A percentile compares a stretch with the other conserved stretches of the same genome.
phyloP scores from a whole-genome alignment of 495 filamentous ascomycete genomes.

The Parmelia sp. region DNA sequence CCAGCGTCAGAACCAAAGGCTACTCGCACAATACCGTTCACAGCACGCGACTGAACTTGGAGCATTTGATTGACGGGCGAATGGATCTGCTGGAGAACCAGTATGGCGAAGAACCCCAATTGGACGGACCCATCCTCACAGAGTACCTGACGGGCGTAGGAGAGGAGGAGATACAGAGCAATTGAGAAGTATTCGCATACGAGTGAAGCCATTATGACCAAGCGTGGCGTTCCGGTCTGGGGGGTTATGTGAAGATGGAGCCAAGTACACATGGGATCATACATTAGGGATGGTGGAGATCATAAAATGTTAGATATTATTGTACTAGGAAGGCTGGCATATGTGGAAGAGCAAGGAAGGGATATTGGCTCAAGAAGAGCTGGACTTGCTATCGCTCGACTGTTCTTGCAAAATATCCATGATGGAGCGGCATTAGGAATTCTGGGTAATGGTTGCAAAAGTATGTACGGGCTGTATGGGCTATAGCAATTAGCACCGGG shows the following conservation, averaged over 20 bases:
- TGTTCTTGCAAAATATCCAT: neutral
- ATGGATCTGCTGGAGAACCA: slow-evolving; percentile 30
- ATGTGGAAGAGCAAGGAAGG: neutral
- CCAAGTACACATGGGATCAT: neutral
- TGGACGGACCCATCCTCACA: slow-evolving; percentile 13
- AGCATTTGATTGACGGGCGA: slow-evolving; percentile 24
- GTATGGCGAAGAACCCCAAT: slow-evolving; percentile 19
- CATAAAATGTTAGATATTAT: neutral
- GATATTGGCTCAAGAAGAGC: neutral
- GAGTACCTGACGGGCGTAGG: slow-evolving; percentile 8
- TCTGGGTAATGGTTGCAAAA: too few species aligned
- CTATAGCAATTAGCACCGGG: too few species aligned
- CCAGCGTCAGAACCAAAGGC: slow-evolving; percentile 32
- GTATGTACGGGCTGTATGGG: too few species aligned
- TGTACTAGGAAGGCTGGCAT: neutral
- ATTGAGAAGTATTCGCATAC: neutral
- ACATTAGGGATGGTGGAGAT: neutral
- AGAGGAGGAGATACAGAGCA: neutral
- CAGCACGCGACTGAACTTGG: slow-evolving; percentile 44
- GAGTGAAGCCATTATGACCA: neutral
- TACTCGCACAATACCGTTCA: slow-evolving; percentile 43
- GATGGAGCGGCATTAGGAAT: neutral
- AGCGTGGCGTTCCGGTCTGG: neutral
- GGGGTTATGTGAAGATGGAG: neutral
- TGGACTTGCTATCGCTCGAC: neutral